Evolutionary conservation across 176 grass and related monocot genomes (phyloP).

Genomic region (Oropetium thomaeum): DNA sequence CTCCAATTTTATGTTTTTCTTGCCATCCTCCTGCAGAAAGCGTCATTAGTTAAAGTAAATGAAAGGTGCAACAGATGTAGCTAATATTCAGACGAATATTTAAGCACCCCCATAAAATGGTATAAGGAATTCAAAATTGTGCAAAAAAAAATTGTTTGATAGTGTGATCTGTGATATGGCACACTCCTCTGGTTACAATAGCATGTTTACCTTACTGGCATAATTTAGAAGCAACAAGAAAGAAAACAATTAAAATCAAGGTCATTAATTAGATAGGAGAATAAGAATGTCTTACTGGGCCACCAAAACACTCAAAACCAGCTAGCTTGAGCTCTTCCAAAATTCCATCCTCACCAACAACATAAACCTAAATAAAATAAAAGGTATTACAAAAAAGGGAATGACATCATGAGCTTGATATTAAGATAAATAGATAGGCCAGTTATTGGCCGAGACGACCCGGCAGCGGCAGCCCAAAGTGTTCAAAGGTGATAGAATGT

Average conservation of each 20-base stretch:
- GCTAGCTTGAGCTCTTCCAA: slow-evolving; percentile 86
- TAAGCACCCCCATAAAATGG: neutral
- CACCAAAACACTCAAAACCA: slow-evolving; percentile 91
- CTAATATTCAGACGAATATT: slow-evolving; percentile 3
- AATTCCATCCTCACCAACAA: slow-evolving; percentile 93
- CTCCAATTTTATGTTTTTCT: slow-evolving; percentile 71
- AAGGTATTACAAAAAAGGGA: neutral
- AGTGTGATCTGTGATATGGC: neutral
- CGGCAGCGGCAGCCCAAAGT: too few relatives aligned
- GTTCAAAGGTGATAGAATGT: neutral
- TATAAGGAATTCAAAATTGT: slow-evolving; percentile 14
- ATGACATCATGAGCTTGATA: neutral
- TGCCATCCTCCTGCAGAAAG: slow-evolving; percentile 75
- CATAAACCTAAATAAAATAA: slow-evolving; percentile 71
- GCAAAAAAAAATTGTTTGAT: neutral
- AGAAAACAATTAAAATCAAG: slow-evolving; percentile 10
- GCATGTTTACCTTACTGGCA: slow-evolving; percentile 21
- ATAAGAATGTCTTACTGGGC: slow-evolving; percentile 63
- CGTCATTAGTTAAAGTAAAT: neutral
- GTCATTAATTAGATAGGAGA: neutral
- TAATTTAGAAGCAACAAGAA: slow-evolving; percentile 6
- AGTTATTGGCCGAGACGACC: too few relatives aligned
- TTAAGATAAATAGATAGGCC: neutral
- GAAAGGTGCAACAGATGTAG: neutral
- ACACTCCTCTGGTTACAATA: neutral